Conservation (phyloP, 2,329 filamentous ascomycete genomes). For the Cladorrhinum sp. region DNA sequence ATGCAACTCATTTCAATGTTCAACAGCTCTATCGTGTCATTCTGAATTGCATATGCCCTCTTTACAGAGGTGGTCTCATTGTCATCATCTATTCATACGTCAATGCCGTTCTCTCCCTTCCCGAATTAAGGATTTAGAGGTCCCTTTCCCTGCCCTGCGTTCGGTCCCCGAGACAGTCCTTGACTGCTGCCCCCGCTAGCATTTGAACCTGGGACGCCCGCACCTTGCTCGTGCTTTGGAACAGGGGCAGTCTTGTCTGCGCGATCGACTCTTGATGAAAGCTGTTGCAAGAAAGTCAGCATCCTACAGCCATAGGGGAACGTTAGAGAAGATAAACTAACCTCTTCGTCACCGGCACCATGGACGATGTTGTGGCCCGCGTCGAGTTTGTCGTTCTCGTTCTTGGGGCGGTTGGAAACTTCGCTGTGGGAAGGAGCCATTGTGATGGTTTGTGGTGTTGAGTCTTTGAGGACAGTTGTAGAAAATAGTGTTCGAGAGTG, state of each 20-base stretch:
- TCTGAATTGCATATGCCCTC: not conserved
- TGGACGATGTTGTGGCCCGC: slow-evolving; percentile 42
- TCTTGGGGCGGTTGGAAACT: slow-evolving; percentile 4
- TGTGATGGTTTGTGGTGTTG: not conserved
- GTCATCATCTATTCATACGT: not conserved
- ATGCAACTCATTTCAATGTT: slow-evolving; percentile 2
- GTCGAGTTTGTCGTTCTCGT: slow-evolving; percentile 42
- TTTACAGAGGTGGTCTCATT: no score
- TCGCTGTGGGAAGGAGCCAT: slow-evolving; percentile 6
- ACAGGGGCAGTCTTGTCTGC: slow-evolving; percentile 49
- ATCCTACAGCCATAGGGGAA: not conserved
- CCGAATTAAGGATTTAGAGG: not conserved
- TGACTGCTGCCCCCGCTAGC: slow-evolving; percentile 46
- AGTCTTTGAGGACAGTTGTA: not conserved
- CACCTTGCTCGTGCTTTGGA: slow-evolving; percentile 46
- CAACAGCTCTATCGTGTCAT: not conserved
- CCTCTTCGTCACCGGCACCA: slow-evolving; percentile 40
- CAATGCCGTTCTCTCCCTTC: not conserved
- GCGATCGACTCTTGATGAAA: slow-evolving; percentile 38
- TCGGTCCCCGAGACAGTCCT: slow-evolving; percentile 39
- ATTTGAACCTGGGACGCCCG: slow-evolving; percentile 37
- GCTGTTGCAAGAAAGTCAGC: not conserved
- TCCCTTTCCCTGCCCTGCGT: slow-evolving; percentile 40
- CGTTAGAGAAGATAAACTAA: slow-evolving; percentile 27
- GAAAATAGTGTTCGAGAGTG: not conserved